Evolutionary conservation across 164 flowering plant species (phyloP).

Genomic region (Santalum album): DNA sequence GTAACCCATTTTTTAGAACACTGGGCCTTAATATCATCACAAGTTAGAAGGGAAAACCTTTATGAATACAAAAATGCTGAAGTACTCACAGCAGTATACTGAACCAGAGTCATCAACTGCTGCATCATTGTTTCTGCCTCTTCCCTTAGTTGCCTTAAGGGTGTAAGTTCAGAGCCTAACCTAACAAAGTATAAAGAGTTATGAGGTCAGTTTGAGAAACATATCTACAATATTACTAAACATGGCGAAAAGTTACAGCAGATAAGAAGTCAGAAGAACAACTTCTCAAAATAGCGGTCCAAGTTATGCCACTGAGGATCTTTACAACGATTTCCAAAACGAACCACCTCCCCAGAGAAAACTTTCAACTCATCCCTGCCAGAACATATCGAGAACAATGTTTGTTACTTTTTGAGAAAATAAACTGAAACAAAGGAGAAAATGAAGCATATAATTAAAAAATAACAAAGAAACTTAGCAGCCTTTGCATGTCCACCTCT

Average conservation of each 20-base stretch:
- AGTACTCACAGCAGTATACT: slow-evolving; percentile 76
- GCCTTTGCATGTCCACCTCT: slow-evolving; percentile 40
- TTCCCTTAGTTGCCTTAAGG: slow-evolving; percentile 56
- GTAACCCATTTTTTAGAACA: too few relatives aligned
- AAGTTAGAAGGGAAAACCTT: neutral
- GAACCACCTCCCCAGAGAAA: slow-evolving; percentile 76
- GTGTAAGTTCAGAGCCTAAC: slow-evolving; percentile 49
- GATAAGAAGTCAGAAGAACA: slow-evolving; percentile 12
- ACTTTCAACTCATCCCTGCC: slow-evolving; percentile 76
- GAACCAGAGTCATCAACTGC: slow-evolving; percentile 62
- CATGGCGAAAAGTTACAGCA: slow-evolving; percentile 4
- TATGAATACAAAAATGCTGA: neutral
- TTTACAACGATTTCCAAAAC: slow-evolving; percentile 93
- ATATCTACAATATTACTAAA: neutral
- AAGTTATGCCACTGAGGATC: slow-evolving; percentile 94
- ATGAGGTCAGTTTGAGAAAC: slow-evolving; percentile 2
- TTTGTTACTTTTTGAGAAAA: neutral
- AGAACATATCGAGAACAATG: slow-evolving; percentile 5
- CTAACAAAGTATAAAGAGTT: slow-evolving; percentile 21
- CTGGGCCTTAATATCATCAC: neutral
- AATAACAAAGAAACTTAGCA: neutral
- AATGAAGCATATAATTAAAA: neutral
- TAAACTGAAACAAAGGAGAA: neutral
- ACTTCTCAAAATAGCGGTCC: slow-evolving; percentile 85
- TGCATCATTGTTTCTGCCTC: slow-evolving; percentile 66